Percentiles rank a stretch among this genome's conserved stretches.
Conservation (phyloP, 441 rosid species). For the Gossypium trilobum region DNA sequence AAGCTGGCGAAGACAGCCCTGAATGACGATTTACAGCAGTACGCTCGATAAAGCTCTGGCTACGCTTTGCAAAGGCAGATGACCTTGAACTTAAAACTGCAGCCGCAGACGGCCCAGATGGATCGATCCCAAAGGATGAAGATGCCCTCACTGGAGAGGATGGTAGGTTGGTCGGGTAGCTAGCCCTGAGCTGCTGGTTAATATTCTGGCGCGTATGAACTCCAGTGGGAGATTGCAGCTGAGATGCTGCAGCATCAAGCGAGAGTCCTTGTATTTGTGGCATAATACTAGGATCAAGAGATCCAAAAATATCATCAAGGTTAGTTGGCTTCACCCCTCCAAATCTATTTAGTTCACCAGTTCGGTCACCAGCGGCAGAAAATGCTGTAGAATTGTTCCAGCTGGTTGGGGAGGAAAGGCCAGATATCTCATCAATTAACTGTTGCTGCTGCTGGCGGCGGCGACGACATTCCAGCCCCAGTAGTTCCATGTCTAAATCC, state of each 20-base stretch:
- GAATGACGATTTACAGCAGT: conserved; percentile 33
- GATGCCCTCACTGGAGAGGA: conserved; percentile 50
- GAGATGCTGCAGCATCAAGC: conserved; percentile 26
- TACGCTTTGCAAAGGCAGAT: conserved; percentile 58
- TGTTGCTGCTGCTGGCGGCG: conserved; percentile 27
- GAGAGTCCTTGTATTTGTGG: conserved; percentile 39
- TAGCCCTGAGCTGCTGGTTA: conserved; percentile 37
- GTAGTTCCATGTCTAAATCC: conserved; percentile 47
- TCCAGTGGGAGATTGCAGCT: conserved; percentile 40
- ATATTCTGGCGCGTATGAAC: conserved; percentile 42
- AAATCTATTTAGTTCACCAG: conserved; percentile 41
- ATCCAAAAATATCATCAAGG: conserved; percentile 47
- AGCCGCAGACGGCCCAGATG: conserved; percentile 38
- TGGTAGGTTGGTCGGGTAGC: conserved; percentile 37
- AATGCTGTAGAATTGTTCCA: conserved; percentile 49
- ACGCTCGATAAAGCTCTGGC: conserved; percentile 78
- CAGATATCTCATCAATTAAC: conserved; percentile 50
- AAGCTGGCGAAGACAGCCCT: conserved; percentile 30
- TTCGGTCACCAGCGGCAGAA: conserved; percentile 31
- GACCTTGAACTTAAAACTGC: conserved; percentile 53
- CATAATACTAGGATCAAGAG: conserved; percentile 38
- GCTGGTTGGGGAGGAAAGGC: conserved; percentile 50
- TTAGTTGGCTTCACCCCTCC: conserved; percentile 53
- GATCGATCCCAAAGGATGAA: conserved; percentile 36
- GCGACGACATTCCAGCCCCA: conserved; percentile 29